A percentile compares a stretch with the other conserved stretches of the same genome.
Evolutionary conservation across 495 filamentous ascomycete species (phyloP).

Genomic region (Cercophora scortea): DNA sequence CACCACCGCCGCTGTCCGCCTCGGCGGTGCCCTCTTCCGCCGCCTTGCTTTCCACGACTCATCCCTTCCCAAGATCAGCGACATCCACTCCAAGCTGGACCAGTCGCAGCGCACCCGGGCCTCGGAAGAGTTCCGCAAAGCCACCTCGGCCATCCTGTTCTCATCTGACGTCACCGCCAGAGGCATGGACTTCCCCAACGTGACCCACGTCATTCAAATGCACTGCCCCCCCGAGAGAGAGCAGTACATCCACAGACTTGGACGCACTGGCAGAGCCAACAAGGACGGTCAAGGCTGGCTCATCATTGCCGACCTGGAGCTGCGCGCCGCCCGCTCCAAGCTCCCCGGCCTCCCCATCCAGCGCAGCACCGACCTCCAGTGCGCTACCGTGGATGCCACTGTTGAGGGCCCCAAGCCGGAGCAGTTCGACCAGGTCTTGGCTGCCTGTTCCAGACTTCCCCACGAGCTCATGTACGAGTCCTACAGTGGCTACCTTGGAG

Average conservation of each 20-base stretch:
- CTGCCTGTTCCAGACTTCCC: slow-evolving; percentile 24
- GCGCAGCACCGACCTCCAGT: slow-evolving; percentile 35
- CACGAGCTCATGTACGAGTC: slow-evolving; percentile 20
- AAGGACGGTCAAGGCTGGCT: slow-evolving; percentile 78
- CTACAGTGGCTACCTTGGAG: slow-evolving; percentile 46
- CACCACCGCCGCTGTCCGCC: slow-evolving; percentile 60
- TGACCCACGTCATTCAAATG: slow-evolving; percentile 83
- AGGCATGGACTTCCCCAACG: slow-evolving; percentile 95
- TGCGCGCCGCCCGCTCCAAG: slow-evolving; percentile 33
- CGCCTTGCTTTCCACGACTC: slow-evolving; percentile 32
- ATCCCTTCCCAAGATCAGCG: slow-evolving; percentile 37
- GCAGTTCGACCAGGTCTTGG: slow-evolving; percentile 29
- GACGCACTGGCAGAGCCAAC: slow-evolving; percentile 62
- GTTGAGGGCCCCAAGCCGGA: slow-evolving; percentile 23
- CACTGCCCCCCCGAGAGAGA: slow-evolving; percentile 65
- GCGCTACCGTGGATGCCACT: slow-evolving; percentile 43
- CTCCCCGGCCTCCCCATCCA: slow-evolving; percentile 62
- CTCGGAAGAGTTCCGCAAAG: slow-evolving; percentile 62
- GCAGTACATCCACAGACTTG: slow-evolving; percentile 83
- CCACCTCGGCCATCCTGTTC: slow-evolving; percentile 64
- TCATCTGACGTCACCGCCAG: slow-evolving; percentile 92
- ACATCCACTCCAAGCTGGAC: slow-evolving; percentile 75
- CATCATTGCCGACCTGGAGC: slow-evolving; percentile 55
- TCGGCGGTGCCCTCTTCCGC: slow-evolving; percentile 54
- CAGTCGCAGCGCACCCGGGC: slow-evolving; percentile 58